phyloP scores from a whole-genome alignment of 306 rosid species.

The Begonia loranthoides region DNA sequence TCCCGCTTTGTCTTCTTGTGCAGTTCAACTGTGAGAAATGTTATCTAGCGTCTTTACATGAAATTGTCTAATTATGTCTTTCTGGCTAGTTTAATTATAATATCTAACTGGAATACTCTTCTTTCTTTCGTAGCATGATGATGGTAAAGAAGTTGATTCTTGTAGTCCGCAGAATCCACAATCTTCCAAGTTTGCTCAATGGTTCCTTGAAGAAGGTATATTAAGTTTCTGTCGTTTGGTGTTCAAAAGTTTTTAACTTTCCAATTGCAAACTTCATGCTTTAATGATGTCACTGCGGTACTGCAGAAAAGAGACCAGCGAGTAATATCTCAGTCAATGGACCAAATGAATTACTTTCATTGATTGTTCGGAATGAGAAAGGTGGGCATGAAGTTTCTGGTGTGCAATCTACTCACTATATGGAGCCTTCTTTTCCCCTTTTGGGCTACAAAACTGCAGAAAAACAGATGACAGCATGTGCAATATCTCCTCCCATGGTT shows the following conservation, averaged over 20 bases:
- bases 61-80: too few relatives aligned
- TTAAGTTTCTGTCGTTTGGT: slow-evolving; percentile 6
- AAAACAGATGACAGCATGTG: slow-evolving; percentile 23
- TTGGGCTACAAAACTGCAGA: slow-evolving; percentile 31
- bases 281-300: slow-evolving; percentile 8
- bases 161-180: slow-evolving; percentile 41
- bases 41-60: too few relatives aligned
- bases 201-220: slow-evolving; percentile 85
- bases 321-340: slow-evolving; percentile 34
- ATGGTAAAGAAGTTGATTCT: slow-evolving; percentile 37
- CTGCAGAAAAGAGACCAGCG: slow-evolving; percentile 54
- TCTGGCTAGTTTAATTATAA: too few relatives aligned
- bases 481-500: slow-evolving; percentile 17
- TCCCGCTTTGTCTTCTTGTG: too few relatives aligned
- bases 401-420: slow-evolving; percentile 21
- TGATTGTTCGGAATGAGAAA: slow-evolving; percentile 71
- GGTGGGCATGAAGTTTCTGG: slow-evolving; percentile 28
- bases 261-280: slow-evolving; percentile 8
- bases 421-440: slow-evolving; percentile 26
- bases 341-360: slow-evolving; percentile 69
- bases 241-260: slow-evolving; percentile 12
- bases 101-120: too few relatives aligned
- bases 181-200: slow-evolving; percentile 81
- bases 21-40: too few relatives aligned
- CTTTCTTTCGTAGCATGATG: slow-evolving; percentile 21